Conservation (phyloP, 1,284 basidiomycete genomes). For the Trichosporon ovoides region DNA sequence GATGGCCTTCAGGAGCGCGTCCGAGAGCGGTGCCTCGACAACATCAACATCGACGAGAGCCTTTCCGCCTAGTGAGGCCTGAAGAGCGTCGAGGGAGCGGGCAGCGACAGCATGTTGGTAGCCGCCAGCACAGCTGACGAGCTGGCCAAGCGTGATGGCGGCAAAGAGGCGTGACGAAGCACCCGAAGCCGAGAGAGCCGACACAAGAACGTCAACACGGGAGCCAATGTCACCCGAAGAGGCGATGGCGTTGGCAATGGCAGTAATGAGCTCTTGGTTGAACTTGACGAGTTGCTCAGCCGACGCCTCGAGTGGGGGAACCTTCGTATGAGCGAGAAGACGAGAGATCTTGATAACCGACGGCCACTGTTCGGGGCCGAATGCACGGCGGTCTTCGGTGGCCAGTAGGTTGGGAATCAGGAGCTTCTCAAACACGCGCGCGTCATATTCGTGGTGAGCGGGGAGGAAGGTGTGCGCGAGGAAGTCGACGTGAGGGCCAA, state of each 20-base stretch:
- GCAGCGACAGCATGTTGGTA: conserved; percentile 48
- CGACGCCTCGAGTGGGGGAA: conserved; percentile 8
- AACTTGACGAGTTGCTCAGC: conserved; percentile 14
- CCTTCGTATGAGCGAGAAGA: conserved; percentile 12
- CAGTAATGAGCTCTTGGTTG: conserved; percentile 16
- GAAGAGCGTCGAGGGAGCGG: conserved; percentile 42
- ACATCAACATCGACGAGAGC: conserved; percentile 21
- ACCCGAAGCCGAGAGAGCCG: conserved; percentile 5
- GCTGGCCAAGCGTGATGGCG: conserved; percentile 17
- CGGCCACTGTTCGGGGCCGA: conserved; percentile 59
- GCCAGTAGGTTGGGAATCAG: conserved; percentile 70
- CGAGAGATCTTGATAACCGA: conserved; percentile 10
- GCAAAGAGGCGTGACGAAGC: conserved; percentile 15
- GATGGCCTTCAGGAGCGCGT: conserved; percentile 24
- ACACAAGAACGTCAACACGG: conserved; percentile 15
- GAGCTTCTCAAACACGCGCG: conserved; percentile 57
- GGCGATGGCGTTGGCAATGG: conserved; percentile 13
- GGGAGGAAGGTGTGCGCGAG: conserved; percentile 54
- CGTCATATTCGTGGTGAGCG: conserved; percentile 42
- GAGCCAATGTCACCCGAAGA: conserved; percentile 18
- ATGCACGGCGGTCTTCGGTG: conserved; percentile 63
- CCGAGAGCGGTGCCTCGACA: conserved; percentile 19
- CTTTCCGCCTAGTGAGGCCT: conserved; percentile 14
- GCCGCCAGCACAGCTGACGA: conserved; percentile 15
- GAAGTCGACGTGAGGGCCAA: conserved; percentile 59